These are phyloP conservation scores for Triangularia setosa DNA, from an alignment of 2,329 filamentous ascomycete species.

Conservation along the genomic window DNA sequence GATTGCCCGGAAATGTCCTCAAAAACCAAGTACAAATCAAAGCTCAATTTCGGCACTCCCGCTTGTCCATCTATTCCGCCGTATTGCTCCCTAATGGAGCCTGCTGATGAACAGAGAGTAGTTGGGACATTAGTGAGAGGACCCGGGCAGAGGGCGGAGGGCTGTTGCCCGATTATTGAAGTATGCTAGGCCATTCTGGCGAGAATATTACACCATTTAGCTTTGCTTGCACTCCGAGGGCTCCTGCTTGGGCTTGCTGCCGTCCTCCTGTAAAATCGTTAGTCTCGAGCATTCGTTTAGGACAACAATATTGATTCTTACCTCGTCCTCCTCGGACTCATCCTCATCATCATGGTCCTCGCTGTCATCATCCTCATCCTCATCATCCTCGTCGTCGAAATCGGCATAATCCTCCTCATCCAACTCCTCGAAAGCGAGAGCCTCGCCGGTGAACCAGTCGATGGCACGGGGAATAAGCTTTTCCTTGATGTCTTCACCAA, in stretches of 20 bases:
- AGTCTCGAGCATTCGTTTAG: slow-evolving; percentile 2
- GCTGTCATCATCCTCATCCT: slow-evolving; percentile 84
- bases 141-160: slow-evolving; percentile 9
- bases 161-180: slow-evolving; percentile 15
- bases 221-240: slow-evolving; percentile 95
- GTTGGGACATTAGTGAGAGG: slow-evolving; percentile 11
- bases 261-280: slow-evolving; percentile 62
- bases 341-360: slow-evolving; percentile 77
- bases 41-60: slow-evolving; percentile 15
- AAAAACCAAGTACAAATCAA: slow-evolving; percentile 18
- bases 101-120: slow-evolving; percentile 10
- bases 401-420: slow-evolving; percentile 80
- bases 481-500: slow-evolving; percentile 99
- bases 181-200: slow-evolving; percentile 1
- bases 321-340: slow-evolving; percentile 70
- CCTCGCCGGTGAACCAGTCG: slow-evolving; percentile 99
- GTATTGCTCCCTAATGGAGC: slow-evolving; percentile 11
- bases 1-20: slow-evolving; percentile 16
- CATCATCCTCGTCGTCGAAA: slow-evolving; percentile 90
- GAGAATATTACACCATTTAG: slow-evolving; percentile 43
- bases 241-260: slow-evolving; percentile 88
- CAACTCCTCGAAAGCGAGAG: slow-evolving; percentile 91
- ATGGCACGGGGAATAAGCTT: slow-evolving; percentile 98
- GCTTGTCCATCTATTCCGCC: slow-evolving; percentile 11
- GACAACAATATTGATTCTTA: slow-evolving; percentile 36